phyloP scores from a whole-genome alignment of 805 yeast genomes.

The Zygosaccharomyces kombuchaensis region DNA sequence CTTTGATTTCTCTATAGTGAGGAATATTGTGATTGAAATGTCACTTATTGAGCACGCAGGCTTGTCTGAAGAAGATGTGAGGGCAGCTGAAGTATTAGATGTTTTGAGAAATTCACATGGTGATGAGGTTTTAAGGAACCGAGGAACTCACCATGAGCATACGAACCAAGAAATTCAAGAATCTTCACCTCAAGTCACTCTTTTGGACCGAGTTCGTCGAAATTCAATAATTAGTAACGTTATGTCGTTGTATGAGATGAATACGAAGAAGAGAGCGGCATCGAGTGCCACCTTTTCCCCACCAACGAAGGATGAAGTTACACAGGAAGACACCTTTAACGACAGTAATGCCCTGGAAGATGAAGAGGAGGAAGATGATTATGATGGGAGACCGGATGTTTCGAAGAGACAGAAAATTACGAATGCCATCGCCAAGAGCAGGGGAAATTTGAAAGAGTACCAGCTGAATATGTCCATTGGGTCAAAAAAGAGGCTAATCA shows the following conservation, averaged over 20 bases:
- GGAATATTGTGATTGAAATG: background rate
- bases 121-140: slow-evolving; percentile 1
- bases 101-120: slow-evolving; percentile 24
- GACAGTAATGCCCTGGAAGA: slow-evolving; percentile 40
- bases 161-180: background rate
- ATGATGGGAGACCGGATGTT: slow-evolving; percentile 15
- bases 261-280: slow-evolving; percentile 39
- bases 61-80: slow-evolving; percentile 27
- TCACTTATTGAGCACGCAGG: slow-evolving; percentile 7
- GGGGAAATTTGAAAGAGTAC: slow-evolving; percentile 35
- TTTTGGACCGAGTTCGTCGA: slow-evolving; percentile 20
- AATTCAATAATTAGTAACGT: slow-evolving; percentile 41
- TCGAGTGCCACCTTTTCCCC: slow-evolving; percentile 1
- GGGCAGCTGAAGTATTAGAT: slow-evolving; percentile 28
- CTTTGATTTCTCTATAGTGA: background rate
- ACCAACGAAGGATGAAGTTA: slow-evolving; percentile 37
- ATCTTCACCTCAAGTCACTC: slow-evolving; percentile 3
- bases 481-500: slow-evolving; percentile 68
- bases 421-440: slow-evolving; percentile 36
- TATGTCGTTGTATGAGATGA: slow-evolving; percentile 42
- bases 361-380: slow-evolving; percentile 10
- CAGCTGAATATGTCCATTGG: slow-evolving; percentile 52
- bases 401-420: slow-evolving; percentile 37
- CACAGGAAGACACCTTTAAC: slow-evolving; percentile 47
- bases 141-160: background rate